A percentile compares a stretch with the other conserved stretches of the same genome.
phyloP scores from a whole-genome alignment of 75 land plant species.

The Cunninghamia lanceolata region DNA sequence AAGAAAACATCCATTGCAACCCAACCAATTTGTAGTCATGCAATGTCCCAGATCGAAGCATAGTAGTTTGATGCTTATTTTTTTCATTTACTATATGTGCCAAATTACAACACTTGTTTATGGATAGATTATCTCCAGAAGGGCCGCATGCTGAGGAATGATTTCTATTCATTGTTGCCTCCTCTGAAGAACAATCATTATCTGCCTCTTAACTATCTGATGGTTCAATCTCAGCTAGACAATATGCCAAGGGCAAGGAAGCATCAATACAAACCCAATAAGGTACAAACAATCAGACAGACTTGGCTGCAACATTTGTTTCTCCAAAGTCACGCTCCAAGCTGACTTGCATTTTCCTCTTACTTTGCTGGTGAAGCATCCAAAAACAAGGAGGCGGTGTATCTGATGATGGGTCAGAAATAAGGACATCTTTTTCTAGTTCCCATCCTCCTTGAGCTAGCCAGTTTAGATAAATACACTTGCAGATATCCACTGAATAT shows the following conservation, averaged over 20 bases:
- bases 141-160: too few species aligned
- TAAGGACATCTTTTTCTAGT: constrained; percentile 80
- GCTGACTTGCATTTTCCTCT: constrained; percentile 89
- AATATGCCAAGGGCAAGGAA: constrained; percentile 58
- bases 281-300: constrained; percentile 85
- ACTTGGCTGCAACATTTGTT: constrained; percentile 64
- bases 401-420: constrained; percentile 55
- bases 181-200: too few species aligned
- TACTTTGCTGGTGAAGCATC: constrained; percentile 76
- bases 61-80: too few species aligned
- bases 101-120: too few species aligned
- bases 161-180: too few species aligned
- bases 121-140: too few species aligned
- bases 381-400: constrained; percentile 71
- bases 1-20: too few species aligned
- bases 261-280: constrained; percentile 93
- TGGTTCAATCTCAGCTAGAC: constrained; percentile 81
- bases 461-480: constrained; percentile 66
- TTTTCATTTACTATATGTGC: too few species aligned
- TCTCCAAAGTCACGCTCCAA: constrained; percentile 88
- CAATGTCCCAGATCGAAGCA: too few species aligned
- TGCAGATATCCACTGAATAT: constrained; percentile 74
- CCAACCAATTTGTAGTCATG: too few species aligned
- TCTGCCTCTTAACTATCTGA: constrained; percentile 46
- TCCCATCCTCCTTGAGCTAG: constrained; percentile 91